Conservation (phyloP, 768 basidiomycete species). For the Ramaria sp. region DNA sequence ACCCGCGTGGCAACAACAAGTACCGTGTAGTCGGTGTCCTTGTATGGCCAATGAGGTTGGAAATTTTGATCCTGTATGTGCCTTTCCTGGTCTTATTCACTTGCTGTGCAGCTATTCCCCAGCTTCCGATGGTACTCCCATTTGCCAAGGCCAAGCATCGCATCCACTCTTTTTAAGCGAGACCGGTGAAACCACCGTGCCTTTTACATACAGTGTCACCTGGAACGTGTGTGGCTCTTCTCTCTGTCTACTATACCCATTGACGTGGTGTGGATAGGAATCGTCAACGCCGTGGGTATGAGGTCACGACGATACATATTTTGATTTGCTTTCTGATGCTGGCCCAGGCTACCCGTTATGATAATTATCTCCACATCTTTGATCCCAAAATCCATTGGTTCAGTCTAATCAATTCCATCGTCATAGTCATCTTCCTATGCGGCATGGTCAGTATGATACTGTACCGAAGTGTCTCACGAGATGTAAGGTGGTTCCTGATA, state of each 20-base stretch:
- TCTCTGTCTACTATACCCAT: neutral
- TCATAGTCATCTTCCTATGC: constrained; percentile 86
- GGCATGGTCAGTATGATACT: constrained; percentile 91
- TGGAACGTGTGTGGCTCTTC: constrained; percentile 55
- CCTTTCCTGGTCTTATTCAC: neutral
- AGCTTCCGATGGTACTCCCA: constrained; percentile 34
- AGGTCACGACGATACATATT: constrained; percentile 4
- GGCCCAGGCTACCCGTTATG: constrained; percentile 85
- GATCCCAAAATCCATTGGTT: constrained; percentile 97
- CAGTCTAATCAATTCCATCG: constrained; percentile 83
- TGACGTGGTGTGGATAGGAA: constrained; percentile 32
- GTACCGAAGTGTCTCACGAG: constrained; percentile 74
- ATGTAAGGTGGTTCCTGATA: constrained; percentile 38
- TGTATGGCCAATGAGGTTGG: constrained; percentile 58
- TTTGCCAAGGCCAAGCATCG: constrained; percentile 35
- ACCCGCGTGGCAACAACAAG: constrained; percentile 53
- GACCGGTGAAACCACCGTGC: constrained; percentile 45
- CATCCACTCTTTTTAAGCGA: constrained; percentile 53
- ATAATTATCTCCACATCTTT: constrained; percentile 89
- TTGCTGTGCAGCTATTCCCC: constrained; percentile 47
- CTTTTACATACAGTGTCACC: constrained; percentile 79
- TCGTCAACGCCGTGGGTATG: constrained; percentile 77
- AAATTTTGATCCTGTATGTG: neutral
- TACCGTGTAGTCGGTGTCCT: constrained; percentile 88
- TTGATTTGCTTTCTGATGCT: neutral